phyloP scores from a whole-genome alignment of 1,284 basidiomycete species.

The Rhodotorula glutinis region DNA sequence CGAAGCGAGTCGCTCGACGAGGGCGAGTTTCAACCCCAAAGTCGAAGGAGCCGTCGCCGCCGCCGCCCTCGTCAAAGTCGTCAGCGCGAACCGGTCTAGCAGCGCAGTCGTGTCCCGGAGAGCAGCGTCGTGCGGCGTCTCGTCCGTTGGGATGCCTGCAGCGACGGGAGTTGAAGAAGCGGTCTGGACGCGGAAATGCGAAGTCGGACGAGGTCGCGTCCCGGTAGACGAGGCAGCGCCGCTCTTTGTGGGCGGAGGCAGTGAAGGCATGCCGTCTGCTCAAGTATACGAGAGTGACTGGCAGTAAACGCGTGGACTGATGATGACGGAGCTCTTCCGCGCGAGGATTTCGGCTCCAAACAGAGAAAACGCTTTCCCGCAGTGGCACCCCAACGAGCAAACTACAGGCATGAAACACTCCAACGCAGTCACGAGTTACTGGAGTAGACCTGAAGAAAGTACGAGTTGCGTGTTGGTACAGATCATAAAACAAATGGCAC shows the following conservation, averaged over 20 bases:
- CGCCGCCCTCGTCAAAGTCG: not conserved
- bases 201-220: not conserved
- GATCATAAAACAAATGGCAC: too few species aligned
- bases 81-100: not conserved
- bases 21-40: not conserved
- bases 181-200: slow-evolving; percentile 1
- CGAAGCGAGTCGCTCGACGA: slow-evolving; percentile 1
- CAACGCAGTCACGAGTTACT: too few species aligned
- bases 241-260: not conserved
- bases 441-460: too few species aligned
- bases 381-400: too few species aligned
- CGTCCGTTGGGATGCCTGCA: not conserved
- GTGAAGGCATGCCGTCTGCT: not conserved
- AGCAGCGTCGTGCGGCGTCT: not conserved
- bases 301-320: not conserved
- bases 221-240: not conserved
- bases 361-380: too few species aligned
- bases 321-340: too few species aligned
- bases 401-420: too few species aligned
- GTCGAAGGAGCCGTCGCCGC: not conserved
- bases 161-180: not conserved
- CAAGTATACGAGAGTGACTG: not conserved
- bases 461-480: too few species aligned
- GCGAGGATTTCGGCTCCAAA: too few species aligned
- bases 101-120: not conserved